phyloP scores from a whole-genome alignment of 176 grass and related monocot genomes.

The Ensete glaucum region DNA sequence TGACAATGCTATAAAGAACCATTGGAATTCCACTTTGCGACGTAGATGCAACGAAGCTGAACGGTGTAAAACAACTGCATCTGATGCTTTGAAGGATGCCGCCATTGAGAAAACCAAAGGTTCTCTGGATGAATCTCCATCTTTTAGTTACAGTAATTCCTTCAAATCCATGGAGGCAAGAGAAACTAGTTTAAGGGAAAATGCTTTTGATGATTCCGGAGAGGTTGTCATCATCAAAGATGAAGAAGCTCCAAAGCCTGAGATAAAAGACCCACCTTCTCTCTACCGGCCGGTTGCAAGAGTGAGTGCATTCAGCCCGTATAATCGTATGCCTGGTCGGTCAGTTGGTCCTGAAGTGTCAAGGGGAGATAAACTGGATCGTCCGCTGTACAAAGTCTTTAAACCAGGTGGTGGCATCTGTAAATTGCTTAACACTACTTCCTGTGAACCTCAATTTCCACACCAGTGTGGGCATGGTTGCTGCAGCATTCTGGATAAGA shows the following conservation, averaged over 20 bases:
- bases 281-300: slow-evolving; percentile 57
- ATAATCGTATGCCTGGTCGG: slow-evolving; percentile 22
- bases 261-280: slow-evolving; percentile 50
- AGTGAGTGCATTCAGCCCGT: slow-evolving; percentile 75
- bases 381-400: slow-evolving; percentile 22
- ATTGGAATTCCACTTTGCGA: slow-evolving; percentile 97
- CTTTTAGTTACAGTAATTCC: slow-evolving; percentile 32
- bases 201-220: slow-evolving; percentile 24
- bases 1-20: slow-evolving; percentile 95
- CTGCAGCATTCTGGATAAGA: slow-evolving; percentile 26
- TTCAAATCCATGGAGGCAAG: slow-evolving; percentile 28
- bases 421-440: slow-evolving; percentile 37
- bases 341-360: slow-evolving; percentile 20
- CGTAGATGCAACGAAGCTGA: slow-evolving; percentile 37
- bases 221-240: slow-evolving; percentile 19
- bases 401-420: slow-evolving; percentile 30
- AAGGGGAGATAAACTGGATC: slow-evolving; percentile 21
- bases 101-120: slow-evolving; percentile 29
- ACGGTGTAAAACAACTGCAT: slow-evolving; percentile 23
- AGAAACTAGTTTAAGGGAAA: slow-evolving; percentile 29
- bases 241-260: slow-evolving; percentile 1
- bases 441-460: slow-evolving; percentile 51
- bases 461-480: slow-evolving; percentile 75
- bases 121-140: slow-evolving; percentile 39
- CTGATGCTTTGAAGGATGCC: slow-evolving; percentile 28